Percentiles rank a stretch among this genome's conserved stretches.
Conservation (phyloP, 108 stramenopile genomes). For the Nannochloropsis salina region DNA sequence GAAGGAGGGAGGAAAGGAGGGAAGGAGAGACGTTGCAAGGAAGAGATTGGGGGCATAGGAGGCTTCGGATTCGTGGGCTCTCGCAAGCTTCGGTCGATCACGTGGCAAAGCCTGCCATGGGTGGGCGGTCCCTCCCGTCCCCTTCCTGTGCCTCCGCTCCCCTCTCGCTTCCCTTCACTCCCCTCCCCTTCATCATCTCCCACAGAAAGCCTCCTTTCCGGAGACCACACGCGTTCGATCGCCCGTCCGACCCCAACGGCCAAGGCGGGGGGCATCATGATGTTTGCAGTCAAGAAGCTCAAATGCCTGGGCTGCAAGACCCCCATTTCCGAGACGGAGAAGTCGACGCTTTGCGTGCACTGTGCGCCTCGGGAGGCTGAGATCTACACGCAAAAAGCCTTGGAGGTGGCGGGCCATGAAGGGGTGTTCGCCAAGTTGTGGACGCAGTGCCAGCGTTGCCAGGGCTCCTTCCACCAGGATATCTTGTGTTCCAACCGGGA, state of each 20-base stretch:
- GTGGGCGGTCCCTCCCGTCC: neutral
- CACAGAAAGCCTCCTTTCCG: conserved; percentile 69
- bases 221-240: conserved; percentile 94
- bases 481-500: conserved; percentile 97
- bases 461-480: conserved; percentile 84
- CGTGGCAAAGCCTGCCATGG: no score
- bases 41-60: no score
- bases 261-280: conserved; percentile 90
- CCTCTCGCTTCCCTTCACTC: neutral
- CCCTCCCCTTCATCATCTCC: neutral
- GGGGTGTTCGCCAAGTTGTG: conserved; percentile 73
- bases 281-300: conserved; percentile 87
- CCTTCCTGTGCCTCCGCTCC: neutral
- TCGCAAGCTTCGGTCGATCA: no score
- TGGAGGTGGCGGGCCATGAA: conserved; percentile 71
- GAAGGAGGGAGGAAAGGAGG: no score
- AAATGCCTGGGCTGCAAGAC: conserved; percentile 95
- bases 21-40: no score
- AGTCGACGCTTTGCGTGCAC: conserved; percentile 76
- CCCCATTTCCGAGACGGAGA: conserved; percentile 66
- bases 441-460: conserved; percentile 90
- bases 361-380: conserved; percentile 77
- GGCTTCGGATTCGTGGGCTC: no score
- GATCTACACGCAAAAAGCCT: conserved; percentile 80
- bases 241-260: conserved; percentile 89